Evolutionary conservation across 176 grass and related monocot species (phyloP).

Genomic region (Triticum urartu): DNA sequence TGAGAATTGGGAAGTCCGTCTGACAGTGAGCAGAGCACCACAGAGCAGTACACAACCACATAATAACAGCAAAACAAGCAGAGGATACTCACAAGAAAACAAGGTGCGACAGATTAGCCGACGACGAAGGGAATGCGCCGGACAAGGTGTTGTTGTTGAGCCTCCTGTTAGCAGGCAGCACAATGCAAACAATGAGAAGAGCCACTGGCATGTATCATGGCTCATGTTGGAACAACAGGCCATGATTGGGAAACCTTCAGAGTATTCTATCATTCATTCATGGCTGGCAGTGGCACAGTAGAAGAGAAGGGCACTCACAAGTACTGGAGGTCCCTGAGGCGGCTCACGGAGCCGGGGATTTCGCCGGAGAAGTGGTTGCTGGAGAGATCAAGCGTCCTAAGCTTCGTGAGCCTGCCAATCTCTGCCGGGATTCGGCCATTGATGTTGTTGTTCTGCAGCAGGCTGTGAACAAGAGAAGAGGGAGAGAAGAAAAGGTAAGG

Average conservation of each 20-base stretch:
- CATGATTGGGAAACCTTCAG: not conserved
- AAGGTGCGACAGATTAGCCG: slow-evolving; percentile 64
- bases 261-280: not conserved
- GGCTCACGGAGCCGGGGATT: slow-evolving; percentile 41
- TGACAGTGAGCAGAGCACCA: slow-evolving; percentile 14
- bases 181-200: slow-evolving; percentile 16
- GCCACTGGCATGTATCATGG: not conserved
- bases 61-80: slow-evolving; percentile 17
- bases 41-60: not conserved
- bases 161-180: slow-evolving; percentile 14
- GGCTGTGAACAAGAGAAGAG: slow-evolving; percentile 16
- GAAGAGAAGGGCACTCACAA: slow-evolving; percentile 26
- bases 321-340: slow-evolving; percentile 55
- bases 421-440: slow-evolving; percentile 49
- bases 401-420: slow-evolving; percentile 37
- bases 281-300: not conserved
- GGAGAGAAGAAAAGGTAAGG: not conserved
- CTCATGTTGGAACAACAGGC: not conserved
- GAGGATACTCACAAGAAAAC: slow-evolving; percentile 71
- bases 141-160: slow-evolving; percentile 27
- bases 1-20: slow-evolving; percentile 32
- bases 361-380: slow-evolving; percentile 53
- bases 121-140: slow-evolving; percentile 30
- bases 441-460: slow-evolving; percentile 72
- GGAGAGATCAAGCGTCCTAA: slow-evolving; percentile 60